A percentile compares a stretch with the other conserved stretches of the same genome.
These are phyloP conservation scores for Sarocladium kiliense DNA, from an alignment of 2,329 filamentous ascomycete species.

Conservation along the genomic window DNA sequence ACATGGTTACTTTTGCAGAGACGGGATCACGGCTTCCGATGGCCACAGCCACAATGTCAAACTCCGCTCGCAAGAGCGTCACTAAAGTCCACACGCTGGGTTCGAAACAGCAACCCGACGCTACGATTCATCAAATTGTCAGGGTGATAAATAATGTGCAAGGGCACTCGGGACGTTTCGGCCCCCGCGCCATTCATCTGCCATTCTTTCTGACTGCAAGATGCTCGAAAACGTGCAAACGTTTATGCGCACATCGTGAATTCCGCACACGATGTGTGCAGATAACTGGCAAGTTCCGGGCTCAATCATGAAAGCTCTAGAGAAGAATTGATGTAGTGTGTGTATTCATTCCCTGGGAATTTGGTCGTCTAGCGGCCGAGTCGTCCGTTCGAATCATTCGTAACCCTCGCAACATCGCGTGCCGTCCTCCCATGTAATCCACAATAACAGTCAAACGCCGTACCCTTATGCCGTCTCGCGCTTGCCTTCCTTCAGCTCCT, in stretches of 20 bases:
- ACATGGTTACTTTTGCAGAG: background rate
- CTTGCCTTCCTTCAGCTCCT: slow-evolving; percentile 97
- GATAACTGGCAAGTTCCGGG: too few species aligned
- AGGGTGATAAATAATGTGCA: background rate
- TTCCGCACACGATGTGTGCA: too few species aligned
- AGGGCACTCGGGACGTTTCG: too few species aligned
- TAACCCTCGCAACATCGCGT: background rate
- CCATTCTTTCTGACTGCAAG: too few species aligned
- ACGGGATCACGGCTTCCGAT: background rate
- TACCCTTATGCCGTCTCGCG: slow-evolving; percentile 69
- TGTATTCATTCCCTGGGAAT: slow-evolving; percentile 1
- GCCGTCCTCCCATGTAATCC: background rate
- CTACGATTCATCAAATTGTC: background rate
- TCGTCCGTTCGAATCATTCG: slow-evolving; percentile 9
- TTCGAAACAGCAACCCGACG: background rate
- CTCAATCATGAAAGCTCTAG: too few species aligned
- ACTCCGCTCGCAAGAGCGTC: background rate
- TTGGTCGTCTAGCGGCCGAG: slow-evolving; percentile 4
- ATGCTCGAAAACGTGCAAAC: too few species aligned
- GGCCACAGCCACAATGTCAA: background rate
- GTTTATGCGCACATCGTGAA: too few species aligned
- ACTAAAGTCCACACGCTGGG: background rate
- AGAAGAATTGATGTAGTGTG: background rate
- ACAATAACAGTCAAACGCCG: background rate
- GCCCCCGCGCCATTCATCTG: too few species aligned